A percentile compares a stretch with the other conserved stretches of the same genome.
phyloP scores from a whole-genome alignment of 83 land plant genomes.

The Picea engelmannii region DNA sequence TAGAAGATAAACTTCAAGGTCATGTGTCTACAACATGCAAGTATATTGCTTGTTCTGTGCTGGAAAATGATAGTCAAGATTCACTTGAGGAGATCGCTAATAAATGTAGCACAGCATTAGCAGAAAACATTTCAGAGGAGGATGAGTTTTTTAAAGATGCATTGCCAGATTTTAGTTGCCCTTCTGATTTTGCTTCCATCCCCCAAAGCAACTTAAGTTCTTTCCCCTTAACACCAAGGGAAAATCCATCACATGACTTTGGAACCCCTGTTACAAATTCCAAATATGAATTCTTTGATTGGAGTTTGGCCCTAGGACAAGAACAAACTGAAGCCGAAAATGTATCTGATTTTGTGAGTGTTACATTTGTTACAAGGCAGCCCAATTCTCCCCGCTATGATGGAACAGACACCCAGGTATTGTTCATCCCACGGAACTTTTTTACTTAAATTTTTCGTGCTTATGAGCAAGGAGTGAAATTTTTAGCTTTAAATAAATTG shows the following conservation, averaged over 20 bases:
- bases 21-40: conserved; percentile 38
- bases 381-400: conserved; percentile 76
- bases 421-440: not conserved
- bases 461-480: not conserved
- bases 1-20: conserved; percentile 89
- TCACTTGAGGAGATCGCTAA: not conserved
- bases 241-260: conserved; percentile 16
- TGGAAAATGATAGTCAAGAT: conserved; percentile 24
- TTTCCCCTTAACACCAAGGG: not conserved
- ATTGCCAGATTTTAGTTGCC: conserved; percentile 65
- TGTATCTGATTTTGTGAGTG: conserved; percentile 76
- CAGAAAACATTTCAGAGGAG: conserved; percentile 44
- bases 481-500: not conserved
- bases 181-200: conserved; percentile 24
- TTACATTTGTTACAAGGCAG: conserved; percentile 68
- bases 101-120: conserved; percentile 15
- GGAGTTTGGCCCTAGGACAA: not conserved
- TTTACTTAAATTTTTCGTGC: conserved; percentile 4
- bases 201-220: conserved; percentile 20
- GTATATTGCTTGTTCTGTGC: conserved; percentile 78
- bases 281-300: not conserved
- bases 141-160: conserved; percentile 93
- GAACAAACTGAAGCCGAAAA: conserved; percentile 26
- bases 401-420: conserved; percentile 93
- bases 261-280: conserved; percentile 11